These are phyloP conservation scores for Pestalotiopsis sp. DNA, from an alignment of 2,329 filamentous ascomycete genomes.

Conservation along the genomic window DNA sequence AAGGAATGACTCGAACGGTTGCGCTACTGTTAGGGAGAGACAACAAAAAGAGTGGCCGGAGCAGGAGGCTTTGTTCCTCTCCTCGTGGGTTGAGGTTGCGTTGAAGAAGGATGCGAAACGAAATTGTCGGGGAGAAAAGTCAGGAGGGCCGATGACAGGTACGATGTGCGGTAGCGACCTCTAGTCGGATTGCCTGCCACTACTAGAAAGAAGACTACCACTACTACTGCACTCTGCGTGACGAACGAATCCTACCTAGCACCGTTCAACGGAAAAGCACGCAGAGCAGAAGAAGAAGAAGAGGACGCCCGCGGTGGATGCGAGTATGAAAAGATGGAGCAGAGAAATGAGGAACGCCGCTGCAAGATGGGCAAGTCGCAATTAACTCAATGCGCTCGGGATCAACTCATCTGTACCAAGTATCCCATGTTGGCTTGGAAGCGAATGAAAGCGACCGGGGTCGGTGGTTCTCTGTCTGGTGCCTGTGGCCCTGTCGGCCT, in stretches of 20 bases:
- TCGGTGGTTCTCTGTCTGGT: not conserved
- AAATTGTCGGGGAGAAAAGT: not conserved
- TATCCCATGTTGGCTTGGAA: not conserved
- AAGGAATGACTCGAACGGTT: slow-evolving; percentile 7
- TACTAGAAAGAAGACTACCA: not conserved
- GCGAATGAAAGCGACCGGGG: not conserved
- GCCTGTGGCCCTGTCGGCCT: not conserved
- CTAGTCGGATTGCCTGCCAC: too few species aligned
- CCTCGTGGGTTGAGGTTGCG: not conserved
- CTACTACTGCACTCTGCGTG: not conserved
- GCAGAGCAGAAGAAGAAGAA: not conserved
- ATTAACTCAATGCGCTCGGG: slow-evolving; percentile 9
- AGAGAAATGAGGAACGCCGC: slow-evolving; percentile 13
- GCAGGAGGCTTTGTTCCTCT: not conserved
- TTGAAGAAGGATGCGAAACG: slow-evolving; percentile 3
- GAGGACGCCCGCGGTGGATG: not conserved
- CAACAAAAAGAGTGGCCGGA: not conserved
- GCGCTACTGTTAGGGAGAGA: slow-evolving; percentile 5
- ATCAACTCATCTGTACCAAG: not conserved
- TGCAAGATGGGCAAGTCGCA: slow-evolving; percentile 9
- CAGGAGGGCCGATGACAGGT: not conserved
- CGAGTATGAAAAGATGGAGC: slow-evolving; percentile 1
- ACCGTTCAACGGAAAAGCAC: not conserved
- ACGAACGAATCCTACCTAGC: not conserved
- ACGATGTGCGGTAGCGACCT: not conserved